Evolutionary conservation across 345 rosid genomes (phyloP).

Genomic region (Atalantia buxifolia): DNA sequence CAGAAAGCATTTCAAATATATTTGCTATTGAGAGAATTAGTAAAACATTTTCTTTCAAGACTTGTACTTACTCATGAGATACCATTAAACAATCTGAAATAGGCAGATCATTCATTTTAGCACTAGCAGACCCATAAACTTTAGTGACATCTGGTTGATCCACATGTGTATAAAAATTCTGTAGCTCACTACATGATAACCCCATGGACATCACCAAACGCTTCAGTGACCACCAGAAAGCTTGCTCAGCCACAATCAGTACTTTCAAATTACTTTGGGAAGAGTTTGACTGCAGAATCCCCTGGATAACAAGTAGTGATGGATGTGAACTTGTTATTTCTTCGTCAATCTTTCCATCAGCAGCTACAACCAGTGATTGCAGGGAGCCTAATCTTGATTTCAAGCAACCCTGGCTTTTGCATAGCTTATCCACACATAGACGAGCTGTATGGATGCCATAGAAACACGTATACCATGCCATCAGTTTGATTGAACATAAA

Average conservation of each 20-base stretch:
- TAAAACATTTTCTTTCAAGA: background rate
- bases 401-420: slow-evolving; percentile 38
- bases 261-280: slow-evolving; percentile 30
- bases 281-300: slow-evolving; percentile 40
- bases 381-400: slow-evolving; percentile 44
- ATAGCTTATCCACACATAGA: slow-evolving; percentile 40
- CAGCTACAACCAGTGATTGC: slow-evolving; percentile 33
- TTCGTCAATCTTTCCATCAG: slow-evolving; percentile 26
- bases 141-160: slow-evolving; percentile 28
- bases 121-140: slow-evolving; percentile 4
- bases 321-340: slow-evolving; percentile 49
- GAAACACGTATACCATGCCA: slow-evolving; percentile 60
- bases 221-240: slow-evolving; percentile 54
- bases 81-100: slow-evolving; percentile 47
- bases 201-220: slow-evolving; percentile 45
- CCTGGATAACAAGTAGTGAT: slow-evolving; percentile 40
- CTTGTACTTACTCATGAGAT: slow-evolving; percentile 49
- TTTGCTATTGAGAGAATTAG: background rate
- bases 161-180: slow-evolving; percentile 17
- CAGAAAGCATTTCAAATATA: background rate
- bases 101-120: slow-evolving; percentile 28
- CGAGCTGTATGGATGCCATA: slow-evolving; percentile 50
- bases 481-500: slow-evolving; percentile 53
- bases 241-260: slow-evolving; percentile 46
- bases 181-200: slow-evolving; percentile 38